These are phyloP conservation scores for Botrytis medusae DNA, from an alignment of 2,329 filamentous ascomycete species.

Conservation along the genomic window DNA sequence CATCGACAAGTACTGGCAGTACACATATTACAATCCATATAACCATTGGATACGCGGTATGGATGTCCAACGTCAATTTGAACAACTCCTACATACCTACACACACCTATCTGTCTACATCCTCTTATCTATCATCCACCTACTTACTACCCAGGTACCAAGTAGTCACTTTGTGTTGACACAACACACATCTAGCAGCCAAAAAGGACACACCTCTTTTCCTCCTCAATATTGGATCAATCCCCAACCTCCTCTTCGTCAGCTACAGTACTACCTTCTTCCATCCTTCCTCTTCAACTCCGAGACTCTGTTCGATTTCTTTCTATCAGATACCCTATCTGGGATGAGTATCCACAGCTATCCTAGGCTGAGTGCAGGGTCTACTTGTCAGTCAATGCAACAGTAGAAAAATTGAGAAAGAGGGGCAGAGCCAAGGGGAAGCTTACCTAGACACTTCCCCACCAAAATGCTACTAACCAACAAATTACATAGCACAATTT, in stretches of 20 bases:
- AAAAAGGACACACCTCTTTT: not conserved
- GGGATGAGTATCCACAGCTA: not conserved
- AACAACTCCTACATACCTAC: not conserved
- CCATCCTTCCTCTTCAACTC: not conserved
- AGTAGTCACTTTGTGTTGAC: too few species aligned
- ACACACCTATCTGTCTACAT: not conserved
- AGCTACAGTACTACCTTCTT: not conserved
- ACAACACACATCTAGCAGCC: not conserved
- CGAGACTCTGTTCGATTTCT: not conserved
- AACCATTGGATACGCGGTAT: not conserved
- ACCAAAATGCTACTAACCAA: not conserved
- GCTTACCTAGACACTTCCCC: not conserved
- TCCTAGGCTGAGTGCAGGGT: not conserved
- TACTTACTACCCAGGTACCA: too few species aligned
- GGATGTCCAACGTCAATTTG: too few species aligned
- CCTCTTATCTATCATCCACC: not conserved
- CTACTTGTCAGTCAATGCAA: slow-evolving; percentile 15
- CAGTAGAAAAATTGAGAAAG: not conserved
- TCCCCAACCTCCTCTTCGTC: not conserved
- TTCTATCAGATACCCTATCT: not conserved
- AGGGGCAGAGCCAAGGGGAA: slow-evolving; percentile 6
- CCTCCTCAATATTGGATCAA: not conserved
- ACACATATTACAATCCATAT: not conserved
- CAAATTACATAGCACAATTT: not conserved
- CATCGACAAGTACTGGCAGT: not conserved